These are phyloP conservation scores for Chaetomiaceae sp. DNA, from an alignment of 2,329 filamentous ascomycete species.

Conservation along the genomic window DNA sequence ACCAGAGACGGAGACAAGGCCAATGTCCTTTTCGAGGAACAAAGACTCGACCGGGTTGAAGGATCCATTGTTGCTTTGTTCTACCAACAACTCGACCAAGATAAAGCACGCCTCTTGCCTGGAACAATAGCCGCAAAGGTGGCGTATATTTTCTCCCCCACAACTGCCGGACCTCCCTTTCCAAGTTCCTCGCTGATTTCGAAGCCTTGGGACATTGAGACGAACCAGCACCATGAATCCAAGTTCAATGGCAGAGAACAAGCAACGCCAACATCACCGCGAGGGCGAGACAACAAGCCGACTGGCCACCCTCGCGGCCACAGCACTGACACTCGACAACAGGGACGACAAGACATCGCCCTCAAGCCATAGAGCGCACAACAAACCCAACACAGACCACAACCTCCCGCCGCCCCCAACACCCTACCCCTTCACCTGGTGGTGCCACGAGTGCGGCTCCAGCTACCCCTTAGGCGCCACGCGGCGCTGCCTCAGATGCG, in stretches of 20 bases:
- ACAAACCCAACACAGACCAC: no score
- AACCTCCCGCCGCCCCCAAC: slow-evolving; percentile 2
- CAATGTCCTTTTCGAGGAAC: neutral
- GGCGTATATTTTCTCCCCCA: no score
- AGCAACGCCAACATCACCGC: no score
- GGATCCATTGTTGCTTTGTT: neutral
- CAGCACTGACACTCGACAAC: neutral
- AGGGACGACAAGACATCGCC: no score
- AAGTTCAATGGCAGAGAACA: neutral
- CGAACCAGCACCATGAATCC: neutral
- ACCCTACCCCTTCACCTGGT: slow-evolving; percentile 32
- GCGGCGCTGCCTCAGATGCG: slow-evolving; percentile 38
- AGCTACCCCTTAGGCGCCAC: slow-evolving; percentile 32
- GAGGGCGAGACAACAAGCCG: neutral
- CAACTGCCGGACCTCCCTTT: no score
- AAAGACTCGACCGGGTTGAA: neutral
- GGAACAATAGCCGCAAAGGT: no score
- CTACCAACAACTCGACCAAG: no score
- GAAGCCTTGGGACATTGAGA: neutral
- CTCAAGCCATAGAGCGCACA: no score
- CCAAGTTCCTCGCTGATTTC: no score
- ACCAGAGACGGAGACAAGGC: neutral
- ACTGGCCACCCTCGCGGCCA: neutral
- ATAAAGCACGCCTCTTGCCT: no score
- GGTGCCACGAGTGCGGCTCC: slow-evolving; percentile 31